phyloP scores from a whole-genome alignment of 192 early-diverging fungal species.

The Backusella circina region DNA sequence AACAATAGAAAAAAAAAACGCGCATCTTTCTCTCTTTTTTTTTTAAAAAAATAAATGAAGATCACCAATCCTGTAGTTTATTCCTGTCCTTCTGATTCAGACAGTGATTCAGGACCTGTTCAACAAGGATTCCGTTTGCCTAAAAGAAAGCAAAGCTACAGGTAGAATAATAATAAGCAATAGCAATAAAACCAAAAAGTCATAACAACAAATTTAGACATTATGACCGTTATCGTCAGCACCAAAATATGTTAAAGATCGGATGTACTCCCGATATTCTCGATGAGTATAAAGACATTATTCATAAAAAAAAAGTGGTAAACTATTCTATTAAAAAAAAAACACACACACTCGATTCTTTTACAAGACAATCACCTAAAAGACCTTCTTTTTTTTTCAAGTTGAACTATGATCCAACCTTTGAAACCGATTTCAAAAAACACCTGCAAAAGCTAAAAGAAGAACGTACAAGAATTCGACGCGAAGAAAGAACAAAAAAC shows the following conservation, averaged over 20 bases:
- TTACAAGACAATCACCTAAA: too few species aligned
- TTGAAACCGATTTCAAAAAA: not conserved
- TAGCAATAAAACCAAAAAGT: not conserved
- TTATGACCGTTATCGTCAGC: not conserved
- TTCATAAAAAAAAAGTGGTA: not conserved
- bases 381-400: not conserved
- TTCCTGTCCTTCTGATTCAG: constrained; percentile 4
- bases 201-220: not conserved
- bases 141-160: not conserved
- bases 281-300: not conserved
- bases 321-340: too few species aligned
- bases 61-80: constrained; percentile 5
- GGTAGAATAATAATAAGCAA: not conserved
- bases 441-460: not conserved
- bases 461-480: not conserved
- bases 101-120: not conserved
- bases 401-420: not conserved
- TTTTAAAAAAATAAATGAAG: not conserved
- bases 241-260: not conserved
- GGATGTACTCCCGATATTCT: not conserved
- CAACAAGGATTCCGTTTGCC: not conserved
- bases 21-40: not conserved
- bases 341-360: not conserved
- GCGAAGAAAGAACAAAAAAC: not conserved
- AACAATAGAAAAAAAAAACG: not conserved